Conservation (phyloP, 2,329 filamentous ascomycete species). For the Penicillium sp. region DNA sequence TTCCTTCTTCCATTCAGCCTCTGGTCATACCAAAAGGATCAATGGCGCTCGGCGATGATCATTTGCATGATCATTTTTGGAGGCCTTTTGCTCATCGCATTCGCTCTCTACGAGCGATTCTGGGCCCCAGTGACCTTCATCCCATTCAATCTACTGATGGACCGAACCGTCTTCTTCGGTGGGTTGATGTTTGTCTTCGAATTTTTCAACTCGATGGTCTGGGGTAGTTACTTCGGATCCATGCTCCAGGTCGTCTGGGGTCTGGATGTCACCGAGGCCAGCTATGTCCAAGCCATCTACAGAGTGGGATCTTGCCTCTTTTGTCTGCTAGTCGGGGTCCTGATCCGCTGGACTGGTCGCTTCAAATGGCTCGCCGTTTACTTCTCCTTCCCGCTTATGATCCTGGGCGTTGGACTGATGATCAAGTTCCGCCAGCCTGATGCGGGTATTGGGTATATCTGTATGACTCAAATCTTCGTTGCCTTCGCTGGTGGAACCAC, state of each 20-base stretch:
- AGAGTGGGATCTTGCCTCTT: constrained; percentile 17
- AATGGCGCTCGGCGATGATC: constrained; percentile 22
- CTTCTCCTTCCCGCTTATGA: constrained; percentile 13
- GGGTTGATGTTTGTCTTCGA: constrained; percentile 4
- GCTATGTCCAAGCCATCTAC: constrained; percentile 20
- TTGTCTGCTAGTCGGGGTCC: constrained; percentile 12
- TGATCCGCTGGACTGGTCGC: constrained; percentile 15
- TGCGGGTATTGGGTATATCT: constrained; percentile 11
- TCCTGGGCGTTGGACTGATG: constrained; percentile 18
- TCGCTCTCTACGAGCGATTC: constrained; percentile 16
- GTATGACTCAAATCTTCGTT: constrained; percentile 19
- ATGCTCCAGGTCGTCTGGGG: constrained; percentile 16
- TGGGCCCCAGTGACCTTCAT: constrained; percentile 20
- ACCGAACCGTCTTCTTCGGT: constrained; percentile 15
- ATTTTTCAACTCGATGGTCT: constrained; percentile 15
- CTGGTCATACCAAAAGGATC: constrained; percentile 11
- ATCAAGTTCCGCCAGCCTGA: constrained; percentile 20
- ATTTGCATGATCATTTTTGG: constrained; percentile 21
- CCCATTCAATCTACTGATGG: constrained; percentile 16
- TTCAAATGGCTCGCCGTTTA: constrained; percentile 15
- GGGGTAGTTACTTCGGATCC: constrained; percentile 15
- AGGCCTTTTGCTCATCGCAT: constrained; percentile 8
- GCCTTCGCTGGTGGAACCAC: constrained; percentile 16
- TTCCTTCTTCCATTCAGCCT: constrained; percentile 28
- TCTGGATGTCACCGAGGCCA: constrained; percentile 9